These are phyloP conservation scores for Rhodotorula toruloides DNA, from an alignment of 768 basidiomycete genomes.

Conservation along the genomic window DNA sequence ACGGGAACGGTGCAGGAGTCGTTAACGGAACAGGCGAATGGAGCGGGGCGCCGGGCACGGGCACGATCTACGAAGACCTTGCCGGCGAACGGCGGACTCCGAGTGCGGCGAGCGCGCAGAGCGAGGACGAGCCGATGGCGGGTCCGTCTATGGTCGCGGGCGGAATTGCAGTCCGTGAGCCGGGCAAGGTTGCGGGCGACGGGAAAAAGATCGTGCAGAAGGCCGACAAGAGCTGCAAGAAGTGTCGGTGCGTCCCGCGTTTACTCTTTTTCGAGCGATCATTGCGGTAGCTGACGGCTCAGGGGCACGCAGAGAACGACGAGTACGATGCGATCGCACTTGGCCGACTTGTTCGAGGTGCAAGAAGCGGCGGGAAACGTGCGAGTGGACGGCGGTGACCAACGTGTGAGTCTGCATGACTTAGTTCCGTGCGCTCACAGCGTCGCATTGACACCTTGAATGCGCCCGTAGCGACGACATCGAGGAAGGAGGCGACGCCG, in stretches of 20 bases:
- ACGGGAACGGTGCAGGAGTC: no score
- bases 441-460: neutral
- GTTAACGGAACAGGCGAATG: no score
- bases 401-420: conserved; percentile 1
- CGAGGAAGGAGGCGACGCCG: conserved; percentile 30
- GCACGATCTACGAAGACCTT: no score
- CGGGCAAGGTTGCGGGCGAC: neutral
- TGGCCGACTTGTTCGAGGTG: conserved; percentile 26
- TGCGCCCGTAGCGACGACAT: conserved; percentile 3
- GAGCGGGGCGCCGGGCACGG: no score
- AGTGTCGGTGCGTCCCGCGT: conserved; percentile 21
- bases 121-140: no score
- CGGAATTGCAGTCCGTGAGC: no score
- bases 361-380: conserved; percentile 17
- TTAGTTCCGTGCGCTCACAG: neutral
- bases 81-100: no score
- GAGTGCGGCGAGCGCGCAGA: no score
- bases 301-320: conserved; percentile 8
- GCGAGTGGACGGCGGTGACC: conserved; percentile 11
- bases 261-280: neutral
- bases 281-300: no score
- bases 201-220: conserved; percentile 17
- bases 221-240: conserved; percentile 30
- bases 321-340: conserved; percentile 24
- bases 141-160: no score